Evolutionary conservation across 805 yeast genomes (phyloP).

Genomic region (Wickerhamiella parazyma): DNA sequence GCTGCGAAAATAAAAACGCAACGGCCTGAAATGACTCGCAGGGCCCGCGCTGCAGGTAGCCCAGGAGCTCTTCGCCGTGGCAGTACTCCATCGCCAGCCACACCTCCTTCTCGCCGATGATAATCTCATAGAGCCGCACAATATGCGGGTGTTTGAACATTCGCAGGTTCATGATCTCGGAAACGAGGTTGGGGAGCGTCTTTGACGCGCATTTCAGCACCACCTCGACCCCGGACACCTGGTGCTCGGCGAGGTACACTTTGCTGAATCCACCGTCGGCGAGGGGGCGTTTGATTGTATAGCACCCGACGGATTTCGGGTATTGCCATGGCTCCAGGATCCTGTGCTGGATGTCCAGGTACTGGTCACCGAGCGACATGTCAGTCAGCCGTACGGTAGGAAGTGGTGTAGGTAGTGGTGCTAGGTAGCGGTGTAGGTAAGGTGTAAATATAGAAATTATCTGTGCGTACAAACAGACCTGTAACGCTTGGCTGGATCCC

Average conservation of each 20-base stretch:
- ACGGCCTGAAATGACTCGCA: constrained; percentile 17
- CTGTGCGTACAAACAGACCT: no score
- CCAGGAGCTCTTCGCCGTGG: constrained; percentile 33
- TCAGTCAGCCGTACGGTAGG: no score
- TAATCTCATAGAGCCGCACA: constrained; percentile 71
- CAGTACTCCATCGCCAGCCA: constrained; percentile 90
- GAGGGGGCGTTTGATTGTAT: constrained; percentile 53
- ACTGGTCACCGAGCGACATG: constrained; percentile 9
- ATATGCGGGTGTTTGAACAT: constrained; percentile 76
- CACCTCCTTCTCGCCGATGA: constrained; percentile 62
- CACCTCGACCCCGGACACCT: constrained; percentile 54
- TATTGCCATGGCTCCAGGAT: constrained; percentile 9
- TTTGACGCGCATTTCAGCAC: constrained; percentile 72
- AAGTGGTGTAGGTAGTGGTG: no score
- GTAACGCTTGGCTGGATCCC: no score
- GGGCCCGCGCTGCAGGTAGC: constrained; percentile 23
- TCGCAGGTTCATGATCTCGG: constrained; percentile 81
- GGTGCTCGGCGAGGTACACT: constrained; percentile 73
- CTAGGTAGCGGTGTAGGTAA: no score
- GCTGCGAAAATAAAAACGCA: constrained; percentile 33
- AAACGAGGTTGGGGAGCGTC: constrained; percentile 69
- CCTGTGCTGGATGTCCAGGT: constrained; percentile 11
- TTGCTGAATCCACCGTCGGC: constrained; percentile 89
- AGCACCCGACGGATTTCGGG: constrained; percentile 64
- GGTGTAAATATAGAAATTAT: no score